Evolutionary conservation across 139 green algal species (phyloP), one percentile per base, ranked within the genome.

Genomic region (Ettlia oleoabundans): DNA sequence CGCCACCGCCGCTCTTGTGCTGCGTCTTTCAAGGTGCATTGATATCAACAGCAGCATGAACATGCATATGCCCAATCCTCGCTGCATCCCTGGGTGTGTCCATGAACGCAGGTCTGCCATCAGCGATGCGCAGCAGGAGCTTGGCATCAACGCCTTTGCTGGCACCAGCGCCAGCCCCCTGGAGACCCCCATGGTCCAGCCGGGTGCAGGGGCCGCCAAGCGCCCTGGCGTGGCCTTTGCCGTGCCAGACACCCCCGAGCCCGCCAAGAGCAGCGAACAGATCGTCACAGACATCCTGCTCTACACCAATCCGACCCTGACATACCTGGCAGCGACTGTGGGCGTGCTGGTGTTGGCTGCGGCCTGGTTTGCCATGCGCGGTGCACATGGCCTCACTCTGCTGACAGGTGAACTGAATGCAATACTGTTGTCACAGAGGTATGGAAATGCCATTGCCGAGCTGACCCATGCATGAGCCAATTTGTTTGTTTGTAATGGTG

Each of bases 301-400:
- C 24, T 84, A 87, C 62, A 77, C 62, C 47, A 87, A 84, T 63
- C 76, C 83, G 38, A 30, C 78, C n/a, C 30, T 82, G 40, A 83
- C 83, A 8, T 58, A 80, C 51, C 28, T 81, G 65, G 66, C 38
- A 2, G 65, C 52, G 2, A n/a, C 47, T 9, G 75, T 26, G 35
- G 73, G 74, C 63, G 55, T 22, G 19, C 66, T 87, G 58, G 21
- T 35, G 43, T 38, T 84, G 40, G 43, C 76, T 0, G 51, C 42
- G 6, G 53, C 55, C 38, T 55, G 62, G 53, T 80, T 84, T 42
- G 73, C 67, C 18, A 40, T 77, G 32, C 71, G 66, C 3, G 83
- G 75, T 19, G 43, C 51, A 0, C 65, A 80, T 33, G 41, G 47
- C 4, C 26, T 81, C 40, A 83, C 83, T 10, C 37, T 85, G 32